phyloP scores from a whole-genome alignment of 768 basidiomycete species.

The Boletus eberwhitei region DNA sequence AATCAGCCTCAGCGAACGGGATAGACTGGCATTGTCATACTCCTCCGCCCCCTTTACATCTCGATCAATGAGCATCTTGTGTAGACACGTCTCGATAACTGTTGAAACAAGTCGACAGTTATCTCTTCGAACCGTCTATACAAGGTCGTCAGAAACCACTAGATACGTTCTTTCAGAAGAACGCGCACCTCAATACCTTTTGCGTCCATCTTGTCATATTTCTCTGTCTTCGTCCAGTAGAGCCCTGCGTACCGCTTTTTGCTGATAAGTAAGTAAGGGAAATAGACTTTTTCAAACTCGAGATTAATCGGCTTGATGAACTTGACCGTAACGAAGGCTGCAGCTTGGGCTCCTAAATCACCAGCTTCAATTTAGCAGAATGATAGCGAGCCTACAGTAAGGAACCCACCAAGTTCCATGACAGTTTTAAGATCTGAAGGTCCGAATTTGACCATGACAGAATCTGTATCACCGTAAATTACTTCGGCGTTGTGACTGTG shows the following conservation, averaged over 20 bases:
- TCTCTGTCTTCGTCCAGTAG: constrained; percentile 95
- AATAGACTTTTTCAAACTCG: constrained; percentile 99
- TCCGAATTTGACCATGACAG: constrained; percentile 98
- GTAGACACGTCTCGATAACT: constrained; percentile 95
- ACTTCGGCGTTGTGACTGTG: constrained; percentile 86
- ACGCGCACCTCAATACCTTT: constrained; percentile 92
- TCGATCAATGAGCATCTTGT: constrained; percentile 95
- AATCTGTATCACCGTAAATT: constrained; percentile 99
- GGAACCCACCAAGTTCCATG: constrained; percentile 78
- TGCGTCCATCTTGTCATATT: constrained; percentile 99
- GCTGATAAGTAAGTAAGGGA: constrained; percentile 94
- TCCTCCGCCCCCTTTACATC: constrained; percentile 93
- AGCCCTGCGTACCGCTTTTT: constrained; percentile 98
- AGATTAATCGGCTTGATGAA: constrained; percentile 97
- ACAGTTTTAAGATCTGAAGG: constrained; percentile 80
- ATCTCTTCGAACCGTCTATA: constrained; percentile 92
- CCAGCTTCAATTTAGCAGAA: not conserved
- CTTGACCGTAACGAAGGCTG: constrained; percentile 83
- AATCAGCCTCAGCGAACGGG: constrained; percentile 15
- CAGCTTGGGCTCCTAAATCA: constrained; percentile 80
- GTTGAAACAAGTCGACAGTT: constrained; percentile 98
- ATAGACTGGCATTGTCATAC: constrained; percentile 42
- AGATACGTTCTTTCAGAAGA: not conserved
- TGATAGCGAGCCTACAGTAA: not conserved
- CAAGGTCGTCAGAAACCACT: not conserved